Evolutionary conservation across 345 rosid genomes (phyloP), one percentile per base, ranked within the genome.

Genomic region (Moringa oleifera): DNA sequence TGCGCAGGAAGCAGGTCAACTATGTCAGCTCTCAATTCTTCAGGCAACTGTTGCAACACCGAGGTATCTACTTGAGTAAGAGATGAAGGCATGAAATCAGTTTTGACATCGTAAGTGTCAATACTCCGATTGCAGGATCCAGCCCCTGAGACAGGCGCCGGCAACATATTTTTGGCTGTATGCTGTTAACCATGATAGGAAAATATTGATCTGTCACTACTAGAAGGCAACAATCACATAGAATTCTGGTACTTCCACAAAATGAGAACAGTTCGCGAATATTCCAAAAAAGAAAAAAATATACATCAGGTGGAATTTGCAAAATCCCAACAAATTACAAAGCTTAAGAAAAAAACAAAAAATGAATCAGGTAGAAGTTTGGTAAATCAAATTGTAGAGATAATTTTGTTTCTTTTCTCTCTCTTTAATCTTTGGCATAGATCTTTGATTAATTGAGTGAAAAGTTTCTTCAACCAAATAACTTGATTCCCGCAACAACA

Each of bases 21-120:
- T 55, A 93, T 76, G 72, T 79, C 89, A 60, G 66, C 79, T 74
- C 88, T 86, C 76, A 87, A 64, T 66, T 84, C 93, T 60, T 87
- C 91, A 53, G 97, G 98, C 77, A 92, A 78, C 67, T 87, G 83
- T 65, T 85, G 93, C 64, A 89, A 75, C 66, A 89, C 95, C 7
- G 86, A 83, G 49, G 65, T 61, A 67, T 92, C 96, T 36, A 92
- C 67, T 76, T 92, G 98, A 72, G 93, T 89, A 61, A 93, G 74
- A 55, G 98, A 86, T 61, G 71, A 76, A 67, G 94, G 97, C 84
- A 93, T 70, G 65, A 84, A 69, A 72, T 83, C 91, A 63, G 68
- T 61, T 25, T 74, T 71, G 23, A 52, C 71, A 63, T 52, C 56
- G 4, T 46, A 25, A 46, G 47, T 46, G 33, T 57, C 55, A 69